Evolutionary conservation across 1,284 basidiomycete species (phyloP).

Genomic region (Ustilago trichophora): DNA sequence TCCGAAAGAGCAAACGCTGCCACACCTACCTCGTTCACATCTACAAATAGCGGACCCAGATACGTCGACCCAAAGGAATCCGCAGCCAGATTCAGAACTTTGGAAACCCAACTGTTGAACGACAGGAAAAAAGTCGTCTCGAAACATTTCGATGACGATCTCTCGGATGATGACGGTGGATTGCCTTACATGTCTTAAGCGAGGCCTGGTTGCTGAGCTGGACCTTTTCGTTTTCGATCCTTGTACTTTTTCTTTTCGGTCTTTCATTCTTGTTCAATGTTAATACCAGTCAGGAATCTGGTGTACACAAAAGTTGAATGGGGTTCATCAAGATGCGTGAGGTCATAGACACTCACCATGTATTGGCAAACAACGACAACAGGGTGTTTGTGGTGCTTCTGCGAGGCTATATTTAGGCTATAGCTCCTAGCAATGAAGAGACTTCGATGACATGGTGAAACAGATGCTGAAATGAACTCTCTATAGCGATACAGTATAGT

Average conservation of each 20-base stretch:
- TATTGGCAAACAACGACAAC: too few species aligned
- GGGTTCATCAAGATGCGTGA: too few species aligned
- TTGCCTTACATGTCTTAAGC: conserved; percentile 36
- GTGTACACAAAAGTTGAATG: too few species aligned
- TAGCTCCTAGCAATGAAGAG: too few species aligned
- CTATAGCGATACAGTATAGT: conserved; percentile 24
- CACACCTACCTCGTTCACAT: conserved; percentile 12
- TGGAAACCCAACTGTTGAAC: conserved; percentile 28
- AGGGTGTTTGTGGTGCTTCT: too few species aligned
- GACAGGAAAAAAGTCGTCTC: conserved; percentile 34
- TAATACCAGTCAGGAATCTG: too few species aligned
- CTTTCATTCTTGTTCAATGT: too few species aligned
- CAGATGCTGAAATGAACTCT: too few species aligned
- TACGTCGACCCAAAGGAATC: conserved; percentile 40
- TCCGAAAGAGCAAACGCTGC: conserved; percentile 6
- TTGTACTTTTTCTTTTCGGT: neutral
- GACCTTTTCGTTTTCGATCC: neutral
- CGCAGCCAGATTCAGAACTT: conserved; percentile 20
- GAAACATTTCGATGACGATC: conserved; percentile 3
- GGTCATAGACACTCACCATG: too few species aligned
- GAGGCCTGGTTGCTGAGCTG: neutral
- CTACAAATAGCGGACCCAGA: conserved; percentile 6
- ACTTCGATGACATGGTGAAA: too few species aligned
- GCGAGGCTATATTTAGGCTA: too few species aligned
- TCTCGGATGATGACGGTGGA: conserved; percentile 24